Base-by-base conservation (phyloP, 2,329 filamentous ascomycete genomes). In the Nemania bipapillata region DNA sequence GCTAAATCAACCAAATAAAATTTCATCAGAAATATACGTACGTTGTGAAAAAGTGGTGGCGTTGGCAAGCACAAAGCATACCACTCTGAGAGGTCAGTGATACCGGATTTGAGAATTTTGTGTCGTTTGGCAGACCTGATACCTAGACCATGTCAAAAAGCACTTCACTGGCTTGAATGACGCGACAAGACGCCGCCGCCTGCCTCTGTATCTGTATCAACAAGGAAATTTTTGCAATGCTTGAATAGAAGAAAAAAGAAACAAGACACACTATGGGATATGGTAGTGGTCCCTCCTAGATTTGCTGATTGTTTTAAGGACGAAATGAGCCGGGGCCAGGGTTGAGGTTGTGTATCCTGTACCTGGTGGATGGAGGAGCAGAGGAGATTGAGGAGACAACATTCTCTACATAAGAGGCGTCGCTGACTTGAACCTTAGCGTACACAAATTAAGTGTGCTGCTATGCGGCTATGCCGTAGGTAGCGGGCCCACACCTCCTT, bases 1-100 rank as follows among this genome's bases (percentile, higher is more conserved):
- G n/a, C n/a, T n/a, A n/a, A n/a, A n/a, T n/a, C n/a, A n/a, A n/a
- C n/a, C n/a, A n/a, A n/a, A n/a, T n/a, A n/a, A n/a, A n/a, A n/a
- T n/a, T n/a, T n/a, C n/a, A n/a, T n/a, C n/a, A n/a, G 7, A 50
- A 24, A 40, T n/a, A n/a, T 40, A 66, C 66, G 17, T 69, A 66
- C 58, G 4, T 35, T 22, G 30, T 28, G 28, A 45, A 32, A n/a
- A 47, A 24, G 49, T 17, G 28, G 42, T 49, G 20, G 40, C 42
- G 15, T 12, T 1, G 35, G 55, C 37, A 40, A 37, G 30, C 15
- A 17, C 22, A 20, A n/a, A 45, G 45, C 22, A 30, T 22, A 54
- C 24, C 11, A 32, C 12, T 49, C 40, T 12, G 53, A 35, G n/a
- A 42, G 55, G 40, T 28, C 32, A 59, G 45, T 37, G n/a, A 40